These are phyloP conservation scores for Blepharisma japonicum DNA, from an alignment of 73 alveolate species.

Conservation along the genomic window DNA sequence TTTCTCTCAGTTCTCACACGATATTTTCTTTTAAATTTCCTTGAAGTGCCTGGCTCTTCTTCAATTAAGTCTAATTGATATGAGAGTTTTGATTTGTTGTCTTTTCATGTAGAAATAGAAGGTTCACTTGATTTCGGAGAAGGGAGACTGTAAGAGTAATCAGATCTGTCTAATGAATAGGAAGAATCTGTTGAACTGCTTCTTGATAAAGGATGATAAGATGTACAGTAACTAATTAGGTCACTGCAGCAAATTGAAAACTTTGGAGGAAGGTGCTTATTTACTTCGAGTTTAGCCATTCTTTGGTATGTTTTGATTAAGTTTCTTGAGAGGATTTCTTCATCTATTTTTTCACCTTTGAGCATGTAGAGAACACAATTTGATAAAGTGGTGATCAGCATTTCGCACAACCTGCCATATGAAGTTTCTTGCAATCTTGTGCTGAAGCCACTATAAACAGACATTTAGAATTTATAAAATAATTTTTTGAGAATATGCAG, in stretches of 20 bases:
- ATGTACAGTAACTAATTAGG: neutral
- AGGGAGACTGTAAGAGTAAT: neutral
- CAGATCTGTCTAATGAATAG: neutral
- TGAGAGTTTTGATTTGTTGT: neutral
- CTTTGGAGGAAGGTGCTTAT: constrained; percentile 7
- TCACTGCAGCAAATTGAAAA: neutral
- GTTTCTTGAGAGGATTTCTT: neutral
- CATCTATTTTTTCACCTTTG: neutral
- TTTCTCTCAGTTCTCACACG: neutral
- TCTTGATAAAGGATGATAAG: neutral
- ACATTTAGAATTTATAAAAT: neutral
- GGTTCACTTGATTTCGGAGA: neutral
- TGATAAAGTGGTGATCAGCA: neutral
- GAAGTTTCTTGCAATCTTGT: constrained; percentile 20
- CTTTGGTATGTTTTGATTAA: neutral
- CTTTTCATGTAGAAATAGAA: constrained; percentile 3
- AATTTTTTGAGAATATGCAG: too few species aligned
- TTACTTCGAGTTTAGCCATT: constrained; percentile 1
- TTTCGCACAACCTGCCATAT: constrained; percentile 17
- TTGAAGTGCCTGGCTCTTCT: neutral
- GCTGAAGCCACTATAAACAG: constrained; percentile 14
- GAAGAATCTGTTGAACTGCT: neutral
- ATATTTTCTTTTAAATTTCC: neutral
- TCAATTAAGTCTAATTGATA: neutral
- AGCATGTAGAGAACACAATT: neutral